These are phyloP conservation scores for Carnegiea gigantea DNA, from an alignment of 179 eudicot species.

Conservation along the genomic window DNA sequence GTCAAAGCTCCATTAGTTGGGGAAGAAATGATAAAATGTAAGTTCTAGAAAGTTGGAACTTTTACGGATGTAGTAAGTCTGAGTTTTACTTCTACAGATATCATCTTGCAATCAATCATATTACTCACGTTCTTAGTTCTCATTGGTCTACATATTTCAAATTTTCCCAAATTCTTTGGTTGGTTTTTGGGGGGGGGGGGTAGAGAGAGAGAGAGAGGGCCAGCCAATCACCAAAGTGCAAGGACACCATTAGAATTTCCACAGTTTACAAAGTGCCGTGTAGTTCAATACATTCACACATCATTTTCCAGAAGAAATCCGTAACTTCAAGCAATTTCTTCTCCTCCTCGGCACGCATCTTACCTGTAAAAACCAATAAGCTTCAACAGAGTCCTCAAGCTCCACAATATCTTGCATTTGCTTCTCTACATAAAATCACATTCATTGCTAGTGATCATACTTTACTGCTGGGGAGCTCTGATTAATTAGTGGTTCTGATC, in stretches of 20 bases:
- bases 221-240: background rate
- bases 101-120: too few relatives aligned
- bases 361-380: background rate
- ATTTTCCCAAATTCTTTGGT: background rate
- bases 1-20: too few relatives aligned
- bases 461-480: background rate
- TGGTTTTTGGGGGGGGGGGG: background rate
- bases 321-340: constrained; percentile 34
- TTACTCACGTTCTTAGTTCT: too few relatives aligned
- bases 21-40: too few relatives aligned
- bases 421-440: too few relatives aligned
- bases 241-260: background rate
- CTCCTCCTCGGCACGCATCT: background rate
- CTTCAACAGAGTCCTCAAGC: background rate
- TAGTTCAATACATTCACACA: background rate
- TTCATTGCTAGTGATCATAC: background rate
- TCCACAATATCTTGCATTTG: too few relatives aligned
- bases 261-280: background rate
- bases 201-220: background rate
- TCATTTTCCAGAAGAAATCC: constrained; percentile 19
- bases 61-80: too few relatives aligned
- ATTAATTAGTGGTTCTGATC: background rate
- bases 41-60: too few relatives aligned
- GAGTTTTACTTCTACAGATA: too few relatives aligned
- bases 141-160: too few relatives aligned